A percentile compares a stretch with the other conserved stretches of the same genome.
phyloP scores from a whole-genome alignment of 2,329 filamentous ascomycete species.

The Aspergillus melleus region DNA sequence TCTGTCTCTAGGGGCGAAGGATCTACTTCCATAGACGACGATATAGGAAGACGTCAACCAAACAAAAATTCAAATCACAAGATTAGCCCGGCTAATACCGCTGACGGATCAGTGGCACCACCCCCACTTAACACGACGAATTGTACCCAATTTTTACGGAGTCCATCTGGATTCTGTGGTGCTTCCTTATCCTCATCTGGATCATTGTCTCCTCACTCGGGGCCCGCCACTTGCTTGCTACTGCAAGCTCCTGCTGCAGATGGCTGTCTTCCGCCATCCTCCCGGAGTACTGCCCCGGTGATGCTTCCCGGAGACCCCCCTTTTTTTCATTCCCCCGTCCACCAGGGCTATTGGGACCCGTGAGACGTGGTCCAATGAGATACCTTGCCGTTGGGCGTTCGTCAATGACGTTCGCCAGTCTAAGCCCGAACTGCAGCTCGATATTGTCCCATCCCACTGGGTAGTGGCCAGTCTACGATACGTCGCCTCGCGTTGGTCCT shows the following conservation, averaged over 20 bases:
- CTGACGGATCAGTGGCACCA: constrained; percentile 27
- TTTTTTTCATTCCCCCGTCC: constrained; percentile 22
- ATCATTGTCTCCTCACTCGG: constrained; percentile 22
- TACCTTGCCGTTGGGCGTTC: constrained; percentile 31
- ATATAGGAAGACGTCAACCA: constrained; percentile 7
- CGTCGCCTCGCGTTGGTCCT: constrained; percentile 35
- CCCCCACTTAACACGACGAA: constrained; percentile 21
- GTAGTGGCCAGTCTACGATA: constrained; percentile 32
- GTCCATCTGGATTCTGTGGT: constrained; percentile 14
- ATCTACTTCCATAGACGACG: constrained; percentile 4
- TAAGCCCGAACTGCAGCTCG: constrained; percentile 30
- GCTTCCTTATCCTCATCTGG: constrained; percentile 28
- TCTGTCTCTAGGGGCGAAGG: neutral
- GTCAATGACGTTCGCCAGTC: constrained; percentile 32
- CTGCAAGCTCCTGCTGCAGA: constrained; percentile 22
- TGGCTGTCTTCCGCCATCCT: too few relatives aligned
- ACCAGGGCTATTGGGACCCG: constrained; percentile 29
- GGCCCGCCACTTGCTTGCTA: constrained; percentile 25
- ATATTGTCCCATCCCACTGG: constrained; percentile 30
- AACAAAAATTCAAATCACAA: constrained; percentile 6
- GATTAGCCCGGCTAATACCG: constrained; percentile 10
- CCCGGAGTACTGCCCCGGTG: constrained; percentile 26
- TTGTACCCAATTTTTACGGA: constrained; percentile 22
- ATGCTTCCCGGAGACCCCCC: constrained; percentile 19
- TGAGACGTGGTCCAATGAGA: constrained; percentile 47